Evolutionary conservation across 2,329 filamentous ascomycete genomes (phyloP).

Genomic region (Cytospora mali): DNA sequence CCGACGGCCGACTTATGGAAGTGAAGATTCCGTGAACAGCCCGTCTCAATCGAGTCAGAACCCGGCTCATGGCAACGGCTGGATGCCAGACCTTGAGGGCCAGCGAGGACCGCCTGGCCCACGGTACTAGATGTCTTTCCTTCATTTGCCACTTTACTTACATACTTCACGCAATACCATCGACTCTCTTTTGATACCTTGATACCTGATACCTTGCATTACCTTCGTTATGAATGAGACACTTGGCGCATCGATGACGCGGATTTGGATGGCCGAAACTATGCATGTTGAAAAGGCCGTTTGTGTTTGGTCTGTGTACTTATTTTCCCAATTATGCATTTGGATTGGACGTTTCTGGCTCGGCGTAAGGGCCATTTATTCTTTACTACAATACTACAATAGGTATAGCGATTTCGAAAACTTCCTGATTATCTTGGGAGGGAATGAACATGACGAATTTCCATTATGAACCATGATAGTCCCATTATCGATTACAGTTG

Average conservation of each 20-base stretch:
- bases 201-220: conserved; percentile 16
- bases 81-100: conserved; percentile 20
- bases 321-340: conserved; percentile 11
- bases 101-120: conserved; percentile 26
- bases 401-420: conserved; percentile 13
- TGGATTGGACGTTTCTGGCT: conserved; percentile 7
- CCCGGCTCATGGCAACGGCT: conserved; percentile 9
- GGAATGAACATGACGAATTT: conserved; percentile 3
- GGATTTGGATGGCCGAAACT: not conserved
- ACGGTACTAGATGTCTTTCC: conserved; percentile 14
- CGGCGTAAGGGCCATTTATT: conserved; percentile 1
- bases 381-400: no score
- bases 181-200: conserved; percentile 25
- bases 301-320: conserved; percentile 17
- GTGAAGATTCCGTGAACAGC: conserved; percentile 11
- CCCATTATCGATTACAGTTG: not conserved
- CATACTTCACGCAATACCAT: conserved; percentile 1
- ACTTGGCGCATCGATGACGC: conserved; percentile 2
- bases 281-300: not conserved
- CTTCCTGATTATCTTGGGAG: conserved; percentile 2
- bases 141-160: not conserved
- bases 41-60: conserved; percentile 10
- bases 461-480: not conserved
- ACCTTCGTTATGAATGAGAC: conserved; percentile 15
- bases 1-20: conserved; percentile 19